Base-by-base conservation (phyloP, 2,329 filamentous ascomycete genomes). In the Ophiocordyceps camponoti-rufipedis region DNA sequence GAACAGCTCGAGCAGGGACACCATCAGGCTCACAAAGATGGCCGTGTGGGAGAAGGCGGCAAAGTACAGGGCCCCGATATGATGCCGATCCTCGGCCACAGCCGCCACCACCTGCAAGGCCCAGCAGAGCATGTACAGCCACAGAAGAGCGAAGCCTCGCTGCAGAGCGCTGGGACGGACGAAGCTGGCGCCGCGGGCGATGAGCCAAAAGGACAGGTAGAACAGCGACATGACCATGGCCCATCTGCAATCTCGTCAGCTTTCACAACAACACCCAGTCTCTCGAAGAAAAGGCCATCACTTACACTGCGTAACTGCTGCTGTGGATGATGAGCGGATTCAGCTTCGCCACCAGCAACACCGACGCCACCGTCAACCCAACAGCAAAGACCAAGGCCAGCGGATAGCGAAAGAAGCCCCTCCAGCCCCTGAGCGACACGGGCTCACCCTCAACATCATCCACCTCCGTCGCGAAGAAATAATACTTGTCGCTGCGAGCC, bases 281-380 rank as follows among this genome's bases (percentile, higher is more conserved):
- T 9, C 35, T 5, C n/a, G 4, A 6, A n/a, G 35, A 16, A 6
- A 9, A 38, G 4, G 23, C 23, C 23, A 23, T 23, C 23, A 64
- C 70, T 60, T 57, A 73, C 56, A 95, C 82, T 5, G 84, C 72
- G 58, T 91, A 96, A 43, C 80, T 73, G 54, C 83, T 93, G 62
- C 85, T 88, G 64, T 95, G 91, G n/a, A 91, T 69, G 54, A 96
- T 86, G 54, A 85, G 74, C 1, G 89, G 87, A 56, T 96, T 96
- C 57, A 89, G 66, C 60, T 91, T 93, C 35, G 75, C 75, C 40
- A 94, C 55, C 44, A 96, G 62, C 52, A 83, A 83, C 1, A 84
- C 82, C 16, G 85, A 69, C 0, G 76, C 84, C 23, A 93, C 60
- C 0, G 82, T 76, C n/a, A 82, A 65, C 1, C 71, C 78, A 1